Evolutionary conservation across 352 stramenopile species (phyloP).

Genomic region (Plasmopara halstedii): DNA sequence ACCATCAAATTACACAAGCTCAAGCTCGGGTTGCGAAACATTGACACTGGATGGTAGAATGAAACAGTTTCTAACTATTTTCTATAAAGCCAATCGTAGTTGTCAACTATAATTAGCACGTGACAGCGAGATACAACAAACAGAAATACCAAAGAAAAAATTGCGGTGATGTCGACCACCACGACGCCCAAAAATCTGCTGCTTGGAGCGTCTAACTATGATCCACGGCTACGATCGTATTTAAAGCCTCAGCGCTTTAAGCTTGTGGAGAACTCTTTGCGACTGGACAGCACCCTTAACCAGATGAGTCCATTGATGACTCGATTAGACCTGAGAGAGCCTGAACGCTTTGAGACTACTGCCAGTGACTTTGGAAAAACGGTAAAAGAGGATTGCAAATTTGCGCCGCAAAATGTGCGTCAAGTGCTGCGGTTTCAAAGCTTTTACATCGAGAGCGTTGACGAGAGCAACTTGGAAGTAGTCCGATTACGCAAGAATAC

Average conservation of each 20-base stretch:
- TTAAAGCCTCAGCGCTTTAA: conserved; percentile 80
- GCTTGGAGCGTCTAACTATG: conserved; percentile 64
- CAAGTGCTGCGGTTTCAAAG: conserved; percentile 82
- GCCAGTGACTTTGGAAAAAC: conserved; percentile 51
- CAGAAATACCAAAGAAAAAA: conserved; percentile 5
- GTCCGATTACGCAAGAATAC: conserved; percentile 65
- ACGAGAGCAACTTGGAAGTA: conserved; percentile 77
- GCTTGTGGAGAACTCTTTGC: conserved; percentile 45
- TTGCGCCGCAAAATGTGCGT: conserved; percentile 67
- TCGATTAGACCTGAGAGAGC: conserved; percentile 45
- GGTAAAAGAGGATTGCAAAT: conserved; percentile 45
- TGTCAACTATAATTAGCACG: conserved; percentile 20
- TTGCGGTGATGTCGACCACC: conserved; percentile 33
- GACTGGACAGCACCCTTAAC: conserved; percentile 54
- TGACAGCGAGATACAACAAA: no score
- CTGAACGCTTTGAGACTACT: conserved; percentile 49
- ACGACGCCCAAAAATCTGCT: conserved; percentile 62
- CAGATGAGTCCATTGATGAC: conserved; percentile 57
- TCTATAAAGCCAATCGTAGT: no score
- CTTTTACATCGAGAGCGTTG: conserved; percentile 79
- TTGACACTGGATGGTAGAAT: background rate
- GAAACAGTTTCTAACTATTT: no score
- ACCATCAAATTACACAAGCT: no score
- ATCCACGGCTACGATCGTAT: conserved; percentile 53
- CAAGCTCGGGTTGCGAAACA: background rate